Evolutionary conservation across 352 stramenopile genomes (phyloP).

Genomic region (Globisporangium ultimum): DNA sequence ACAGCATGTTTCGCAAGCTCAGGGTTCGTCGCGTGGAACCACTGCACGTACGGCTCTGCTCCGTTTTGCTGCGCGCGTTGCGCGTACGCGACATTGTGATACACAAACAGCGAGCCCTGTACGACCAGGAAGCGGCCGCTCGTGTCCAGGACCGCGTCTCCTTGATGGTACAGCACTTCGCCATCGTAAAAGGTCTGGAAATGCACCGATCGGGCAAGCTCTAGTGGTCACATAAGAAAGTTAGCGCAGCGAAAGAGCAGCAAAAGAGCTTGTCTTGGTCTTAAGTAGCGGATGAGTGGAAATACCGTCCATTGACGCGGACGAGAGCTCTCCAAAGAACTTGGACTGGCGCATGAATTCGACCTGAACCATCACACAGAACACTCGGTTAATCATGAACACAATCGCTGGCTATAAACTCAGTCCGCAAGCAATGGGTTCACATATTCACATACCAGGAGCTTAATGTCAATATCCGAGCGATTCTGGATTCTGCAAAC

Average conservation of each 20-base stretch:
- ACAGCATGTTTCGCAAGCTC: slow-evolving; percentile 8
- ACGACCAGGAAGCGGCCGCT: slow-evolving; percentile 42
- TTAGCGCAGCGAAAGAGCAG: neutral
- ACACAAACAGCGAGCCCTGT: slow-evolving; percentile 37
- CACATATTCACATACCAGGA: slow-evolving; percentile 27
- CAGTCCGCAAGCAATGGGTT: neutral
- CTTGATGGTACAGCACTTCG: slow-evolving; percentile 40
- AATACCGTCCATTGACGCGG: slow-evolving; percentile 37
- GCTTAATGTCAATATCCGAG: slow-evolving; percentile 45
- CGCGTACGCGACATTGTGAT: slow-evolving; percentile 23
- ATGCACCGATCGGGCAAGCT: slow-evolving; percentile 26
- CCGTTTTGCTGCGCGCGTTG: slow-evolving; percentile 12
- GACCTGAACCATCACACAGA: slow-evolving; percentile 11
- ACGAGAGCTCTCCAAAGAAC: slow-evolving; percentile 27
- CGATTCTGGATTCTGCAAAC: slow-evolving; percentile 30
- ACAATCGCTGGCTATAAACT: neutral
- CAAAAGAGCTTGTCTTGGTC: neutral
- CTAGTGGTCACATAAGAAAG: slow-evolving; percentile 9
- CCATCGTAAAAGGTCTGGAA: slow-evolving; percentile 39
- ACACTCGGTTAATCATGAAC: neutral
- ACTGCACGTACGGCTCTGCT: slow-evolving; percentile 25
- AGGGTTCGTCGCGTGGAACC: slow-evolving; percentile 18
- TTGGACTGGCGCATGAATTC: slow-evolving; percentile 33
- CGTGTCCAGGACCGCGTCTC: slow-evolving; percentile 29
- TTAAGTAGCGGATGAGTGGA: neutral